Conservation (phyloP, 371 early-diverging fungal genomes). For the Mortierella sp. region DNA sequence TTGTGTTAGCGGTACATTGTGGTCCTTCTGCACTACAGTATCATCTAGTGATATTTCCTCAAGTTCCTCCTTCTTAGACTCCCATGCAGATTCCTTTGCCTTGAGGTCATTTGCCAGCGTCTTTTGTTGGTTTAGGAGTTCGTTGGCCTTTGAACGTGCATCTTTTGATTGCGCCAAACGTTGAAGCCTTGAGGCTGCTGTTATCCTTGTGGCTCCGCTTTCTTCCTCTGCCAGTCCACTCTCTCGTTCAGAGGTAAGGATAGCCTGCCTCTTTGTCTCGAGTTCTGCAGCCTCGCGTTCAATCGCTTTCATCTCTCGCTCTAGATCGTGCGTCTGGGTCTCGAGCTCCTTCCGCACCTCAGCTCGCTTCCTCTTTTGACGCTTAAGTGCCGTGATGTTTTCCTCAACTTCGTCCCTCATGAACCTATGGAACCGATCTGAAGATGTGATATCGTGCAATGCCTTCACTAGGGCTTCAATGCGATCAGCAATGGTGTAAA, state of each 20-base stretch:
- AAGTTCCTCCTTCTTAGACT: constrained; percentile 48
- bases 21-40: constrained; percentile 45
- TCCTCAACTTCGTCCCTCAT: constrained; percentile 55
- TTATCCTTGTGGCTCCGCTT: constrained; percentile 7
- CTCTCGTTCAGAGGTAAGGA: constrained; percentile 38
- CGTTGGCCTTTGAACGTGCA: constrained; percentile 34
- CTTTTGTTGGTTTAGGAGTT: constrained; percentile 40
- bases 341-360: constrained; percentile 49
- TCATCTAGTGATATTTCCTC: constrained; percentile 39
- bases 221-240: constrained; percentile 32
- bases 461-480: constrained; percentile 52
- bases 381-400: constrained; percentile 40
- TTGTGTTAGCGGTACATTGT: constrained; percentile 43
- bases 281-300: constrained; percentile 42
- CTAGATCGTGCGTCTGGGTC: constrained; percentile 33
- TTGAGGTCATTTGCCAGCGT: constrained; percentile 39
- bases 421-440: constrained; percentile 48
- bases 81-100: constrained; percentile 40
- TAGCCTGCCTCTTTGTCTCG: constrained; percentile 36
- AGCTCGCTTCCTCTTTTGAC: constrained; percentile 46
- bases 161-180: constrained; percentile 50
- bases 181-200: constrained; percentile 27
- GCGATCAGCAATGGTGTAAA: constrained; percentile 39
- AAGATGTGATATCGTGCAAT: constrained; percentile 45
- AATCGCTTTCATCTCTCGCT: constrained; percentile 46